Percentiles rank a stretch among this genome's conserved stretches.
Conservation (phyloP, 441 rosid genomes). For the Arabidopsis lyrata region DNA sequence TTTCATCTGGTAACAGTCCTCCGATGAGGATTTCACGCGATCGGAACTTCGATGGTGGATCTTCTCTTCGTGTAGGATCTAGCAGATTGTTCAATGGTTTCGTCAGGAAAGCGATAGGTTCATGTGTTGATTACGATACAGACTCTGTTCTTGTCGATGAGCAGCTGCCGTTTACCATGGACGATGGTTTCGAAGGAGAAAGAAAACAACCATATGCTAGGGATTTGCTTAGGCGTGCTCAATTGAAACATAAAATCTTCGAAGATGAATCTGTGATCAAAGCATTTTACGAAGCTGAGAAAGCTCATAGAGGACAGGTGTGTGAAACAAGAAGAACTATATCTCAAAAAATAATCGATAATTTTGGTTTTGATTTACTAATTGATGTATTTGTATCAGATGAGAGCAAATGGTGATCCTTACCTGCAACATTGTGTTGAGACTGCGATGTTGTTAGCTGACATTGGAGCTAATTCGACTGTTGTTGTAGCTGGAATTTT, state of each 20-base stretch:
- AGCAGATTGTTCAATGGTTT: conserved; percentile 71
- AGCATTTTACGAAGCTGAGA: conserved; percentile 91
- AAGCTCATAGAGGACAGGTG: conserved; percentile 97
- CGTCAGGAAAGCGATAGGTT: conserved; percentile 74
- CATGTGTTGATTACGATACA: conserved; percentile 72
- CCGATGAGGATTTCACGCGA: conserved; percentile 63
- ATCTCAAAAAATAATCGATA: neutral
- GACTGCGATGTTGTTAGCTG: conserved; percentile 83
- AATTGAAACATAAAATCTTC: conserved; percentile 75
- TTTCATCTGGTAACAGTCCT: conserved; percentile 70
- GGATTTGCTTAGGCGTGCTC: conserved; percentile 71
- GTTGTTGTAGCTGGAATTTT: conserved; percentile 95
- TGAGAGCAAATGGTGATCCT: conserved; percentile 94
- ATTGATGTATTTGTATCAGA: conserved; percentile 47
- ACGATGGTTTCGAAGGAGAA: conserved; percentile 56
- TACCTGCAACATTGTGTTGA: conserved; percentile 95
- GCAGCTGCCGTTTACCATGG: conserved; percentile 70
- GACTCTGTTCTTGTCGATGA: conserved; percentile 59
- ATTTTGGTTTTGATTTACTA: neutral
- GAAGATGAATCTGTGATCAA: conserved; percentile 74
- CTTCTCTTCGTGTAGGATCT: conserved; percentile 51
- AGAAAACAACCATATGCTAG: conserved; percentile 58
- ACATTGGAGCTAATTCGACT: conserved; percentile 78
- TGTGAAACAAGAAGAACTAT: neutral
- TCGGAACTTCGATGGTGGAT: conserved; percentile 49